These are phyloP conservation scores for Pneumocystis sp. DNA, from an alignment of 1,139 yeast genomes.

Conservation along the genomic window DNA sequence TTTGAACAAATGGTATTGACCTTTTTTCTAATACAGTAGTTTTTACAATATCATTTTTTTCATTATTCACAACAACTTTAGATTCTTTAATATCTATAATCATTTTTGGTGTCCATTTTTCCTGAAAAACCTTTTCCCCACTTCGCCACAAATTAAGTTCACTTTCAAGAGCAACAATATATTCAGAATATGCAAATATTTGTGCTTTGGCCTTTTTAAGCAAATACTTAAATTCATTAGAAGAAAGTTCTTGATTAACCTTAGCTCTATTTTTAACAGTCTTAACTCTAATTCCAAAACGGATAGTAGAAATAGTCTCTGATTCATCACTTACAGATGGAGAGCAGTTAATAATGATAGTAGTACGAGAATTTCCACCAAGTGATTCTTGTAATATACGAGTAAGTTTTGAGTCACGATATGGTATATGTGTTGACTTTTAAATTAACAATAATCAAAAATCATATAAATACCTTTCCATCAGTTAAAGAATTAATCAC, in stretches of 20 bases:
- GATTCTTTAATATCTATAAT: background rate
- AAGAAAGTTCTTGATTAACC: slow-evolving; percentile 53
- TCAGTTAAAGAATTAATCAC: slow-evolving; percentile 71
- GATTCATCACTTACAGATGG: slow-evolving; percentile 45
- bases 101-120: slow-evolving; percentile 25
- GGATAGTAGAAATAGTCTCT: slow-evolving; percentile 62
- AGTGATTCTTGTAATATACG: slow-evolving; percentile 69
- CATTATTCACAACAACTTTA: background rate
- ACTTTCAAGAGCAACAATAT: slow-evolving; percentile 36
- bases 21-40: background rate
- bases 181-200: slow-evolving; percentile 32
- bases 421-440: slow-evolving; percentile 48
- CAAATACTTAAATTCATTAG: slow-evolving; percentile 38
- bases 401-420: slow-evolving; percentile 72
- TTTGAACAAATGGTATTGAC: slow-evolving; percentile 5
- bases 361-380: slow-evolving; percentile 78
- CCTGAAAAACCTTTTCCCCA: slow-evolving; percentile 27
- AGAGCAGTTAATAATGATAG: slow-evolving; percentile 65
- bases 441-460: background rate
- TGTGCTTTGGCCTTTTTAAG: slow-evolving; percentile 36
- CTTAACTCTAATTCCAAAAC: slow-evolving; percentile 74
- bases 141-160: slow-evolving; percentile 39
- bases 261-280: slow-evolving; percentile 52
- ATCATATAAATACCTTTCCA: slow-evolving; percentile 25
- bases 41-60: background rate